These are phyloP conservation scores for Colletotrichum destructivum DNA, from an alignment of 2,329 filamentous ascomycete genomes.

Conservation along the genomic window DNA sequence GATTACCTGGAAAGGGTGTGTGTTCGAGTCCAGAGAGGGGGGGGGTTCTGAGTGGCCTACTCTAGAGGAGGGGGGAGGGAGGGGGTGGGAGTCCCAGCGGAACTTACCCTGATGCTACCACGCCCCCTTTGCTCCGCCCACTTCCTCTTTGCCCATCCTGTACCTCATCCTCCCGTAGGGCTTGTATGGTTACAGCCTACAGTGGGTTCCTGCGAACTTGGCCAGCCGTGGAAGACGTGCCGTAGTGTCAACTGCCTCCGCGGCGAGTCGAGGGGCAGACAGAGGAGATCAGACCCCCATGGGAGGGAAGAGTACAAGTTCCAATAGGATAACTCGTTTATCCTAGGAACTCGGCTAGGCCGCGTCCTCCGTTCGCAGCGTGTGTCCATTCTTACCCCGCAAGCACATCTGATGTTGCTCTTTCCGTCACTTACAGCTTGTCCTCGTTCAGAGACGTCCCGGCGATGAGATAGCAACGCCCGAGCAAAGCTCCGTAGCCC, in stretches of 20 bases:
- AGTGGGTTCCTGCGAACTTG: not conserved
- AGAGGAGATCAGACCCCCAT: not conserved
- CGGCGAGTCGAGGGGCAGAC: not conserved
- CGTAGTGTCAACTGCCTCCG: not conserved
- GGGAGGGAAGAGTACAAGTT: not conserved
- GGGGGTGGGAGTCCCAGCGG: not conserved
- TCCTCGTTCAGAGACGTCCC: not conserved
- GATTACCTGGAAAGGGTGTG: not conserved
- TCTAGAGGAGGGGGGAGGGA: not conserved
- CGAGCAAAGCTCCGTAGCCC: not conserved
- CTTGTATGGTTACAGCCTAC: not conserved
- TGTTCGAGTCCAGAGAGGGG: not conserved
- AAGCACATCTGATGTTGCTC: not conserved
- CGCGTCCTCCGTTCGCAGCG: not conserved
- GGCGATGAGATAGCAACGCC: too few species aligned
- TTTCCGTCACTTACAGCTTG: not conserved
- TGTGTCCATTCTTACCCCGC: not conserved
- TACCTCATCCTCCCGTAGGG: not conserved
- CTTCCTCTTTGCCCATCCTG: not conserved
- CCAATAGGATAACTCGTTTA: not conserved
- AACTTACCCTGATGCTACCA: conserved; percentile 4
- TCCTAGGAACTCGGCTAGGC: too few species aligned
- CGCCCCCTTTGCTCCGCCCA: not conserved
- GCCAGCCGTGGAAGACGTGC: not conserved
- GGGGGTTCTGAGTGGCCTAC: not conserved